A percentile compares a stretch with the other conserved stretches of the same genome.
phyloP scores from a whole-genome alignment of 192 early-diverging fungal genomes.

The Diversispora eburnea region DNA sequence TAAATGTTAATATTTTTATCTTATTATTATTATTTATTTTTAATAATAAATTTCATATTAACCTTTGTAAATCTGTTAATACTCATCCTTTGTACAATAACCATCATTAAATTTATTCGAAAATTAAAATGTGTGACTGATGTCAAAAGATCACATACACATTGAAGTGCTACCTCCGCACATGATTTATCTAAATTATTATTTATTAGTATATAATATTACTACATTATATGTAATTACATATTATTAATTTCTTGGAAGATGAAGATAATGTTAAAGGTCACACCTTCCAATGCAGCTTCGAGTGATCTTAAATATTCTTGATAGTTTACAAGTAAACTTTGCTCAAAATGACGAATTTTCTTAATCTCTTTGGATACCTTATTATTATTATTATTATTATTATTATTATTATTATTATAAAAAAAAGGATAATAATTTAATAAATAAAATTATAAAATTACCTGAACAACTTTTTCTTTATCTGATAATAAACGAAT shows the following conservation, averaged over 20 bases:
- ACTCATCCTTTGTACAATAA: slow-evolving; percentile 76
- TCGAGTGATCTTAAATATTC: slow-evolving; percentile 77
- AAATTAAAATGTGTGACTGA: slow-evolving; percentile 94
- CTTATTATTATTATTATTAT: slow-evolving; percentile 32
- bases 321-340: slow-evolving; percentile 80
- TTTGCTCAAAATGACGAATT: slow-evolving; percentile 82
- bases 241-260: not conserved
- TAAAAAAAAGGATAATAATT: not conserved
- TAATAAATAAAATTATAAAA: no score
- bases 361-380: slow-evolving; percentile 90
- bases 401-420: not conserved
- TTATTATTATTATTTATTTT: no score
- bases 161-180: slow-evolving; percentile 68
- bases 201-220: not conserved
- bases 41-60: slow-evolving; percentile 13
- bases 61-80: slow-evolving; percentile 49
- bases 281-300: slow-evolving; percentile 33
- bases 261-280: slow-evolving; percentile 1
- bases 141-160: slow-evolving; percentile 78
- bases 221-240: not conserved
- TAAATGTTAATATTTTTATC: no score
- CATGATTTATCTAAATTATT: slow-evolving; percentile 31
- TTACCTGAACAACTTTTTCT: slow-evolving; percentile 56
- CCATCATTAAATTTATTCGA: slow-evolving; percentile 82
- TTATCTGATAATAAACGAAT: slow-evolving; percentile 83